These are phyloP conservation scores for Bipolaris victoriae DNA, from an alignment of 2,329 filamentous ascomycete species.

Conservation along the genomic window DNA sequence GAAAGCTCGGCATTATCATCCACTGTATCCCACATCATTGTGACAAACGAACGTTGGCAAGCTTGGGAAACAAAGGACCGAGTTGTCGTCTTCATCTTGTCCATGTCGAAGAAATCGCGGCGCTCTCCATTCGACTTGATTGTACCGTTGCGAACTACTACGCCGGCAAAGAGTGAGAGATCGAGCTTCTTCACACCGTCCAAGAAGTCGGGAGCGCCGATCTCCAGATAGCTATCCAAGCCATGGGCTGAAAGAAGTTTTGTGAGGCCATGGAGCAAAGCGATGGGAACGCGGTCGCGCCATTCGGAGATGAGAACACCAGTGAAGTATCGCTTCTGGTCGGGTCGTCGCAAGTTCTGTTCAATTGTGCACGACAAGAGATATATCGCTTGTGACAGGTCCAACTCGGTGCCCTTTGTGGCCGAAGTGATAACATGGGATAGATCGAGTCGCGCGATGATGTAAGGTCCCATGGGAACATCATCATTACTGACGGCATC, in stretches of 20 bases:
- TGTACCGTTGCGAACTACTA: constrained; percentile 45
- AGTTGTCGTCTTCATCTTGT: constrained; percentile 48
- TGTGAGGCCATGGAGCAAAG: constrained; percentile 39
- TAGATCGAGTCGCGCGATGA: constrained; percentile 44
- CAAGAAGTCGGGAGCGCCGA: constrained; percentile 43
- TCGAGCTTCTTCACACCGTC: constrained; percentile 35
- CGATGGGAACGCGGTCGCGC: constrained; percentile 36
- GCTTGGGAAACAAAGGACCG: constrained; percentile 48
- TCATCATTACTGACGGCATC: constrained; percentile 36
- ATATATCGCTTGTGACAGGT: constrained; percentile 35
- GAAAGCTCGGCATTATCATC: constrained; percentile 42
- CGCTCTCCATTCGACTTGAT: constrained; percentile 44
- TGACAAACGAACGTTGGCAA: constrained; percentile 43
- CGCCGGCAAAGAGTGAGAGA: constrained; percentile 36
- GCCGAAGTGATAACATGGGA: constrained; percentile 29
- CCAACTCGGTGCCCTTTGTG: constrained; percentile 30
- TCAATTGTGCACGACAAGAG: constrained; percentile 34
- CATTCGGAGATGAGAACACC: constrained; percentile 45
- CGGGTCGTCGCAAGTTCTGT: constrained; percentile 31
- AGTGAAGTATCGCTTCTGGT: constrained; percentile 39
- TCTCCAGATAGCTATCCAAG: constrained; percentile 44
- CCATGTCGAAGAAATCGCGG: constrained; percentile 48
- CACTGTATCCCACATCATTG: constrained; percentile 50
- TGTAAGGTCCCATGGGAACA: constrained; percentile 35
- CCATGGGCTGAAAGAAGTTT: constrained; percentile 41